Base-by-base conservation (phyloP, 192 early-diverging fungal species). In the Oehlia diaphana region DNA sequence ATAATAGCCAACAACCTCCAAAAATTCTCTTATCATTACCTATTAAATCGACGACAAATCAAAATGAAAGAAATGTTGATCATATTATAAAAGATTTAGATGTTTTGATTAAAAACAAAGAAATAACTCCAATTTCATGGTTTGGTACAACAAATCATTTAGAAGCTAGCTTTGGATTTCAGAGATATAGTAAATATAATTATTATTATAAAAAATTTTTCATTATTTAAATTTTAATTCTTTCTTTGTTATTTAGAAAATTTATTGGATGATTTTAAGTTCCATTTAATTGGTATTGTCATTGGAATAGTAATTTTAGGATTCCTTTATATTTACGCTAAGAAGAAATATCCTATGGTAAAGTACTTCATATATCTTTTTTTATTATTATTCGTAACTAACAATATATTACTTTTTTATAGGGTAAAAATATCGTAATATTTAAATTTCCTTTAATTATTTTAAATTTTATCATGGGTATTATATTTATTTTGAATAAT, bases 91-190 rank as follows among this genome's bases (percentile, higher is more conserved):
- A 73, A 42, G 71, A 73, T 19, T 50, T 73, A 21, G 23, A 42
- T 14, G 9, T 42, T 44, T 42, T 72, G 71, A 53, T 73, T 26
- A 73, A 73, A 31, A 12, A 53, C 6, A 73, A 73, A 19, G 71
- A 33, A 33, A 14, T 23, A 28, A 73, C 37, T 4, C 35, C 47
- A 9, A 26, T 73, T 50, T 73, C 39, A 2, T 26, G 23, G 14
- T 23, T 9, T 16, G 6, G 21, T 12, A 28, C 33, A n/a, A 49
- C 23, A 23, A 73, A 14, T 7, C 1, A 31, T 47, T 9, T 72
- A n/a, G 71, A 72, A 28, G 4, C 12, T 6, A 47, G n/a, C 4
- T 53, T 44, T 47, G 47, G 71, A 14, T 44, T 73, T 53, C 71
- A 33, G 3, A 21, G 6, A 14, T 4, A 9, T n/a, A 8, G 71